Base-by-base conservation (phyloP, 2,329 filamentous ascomycete genomes). In the Tolypocladium nubicola region DNA sequence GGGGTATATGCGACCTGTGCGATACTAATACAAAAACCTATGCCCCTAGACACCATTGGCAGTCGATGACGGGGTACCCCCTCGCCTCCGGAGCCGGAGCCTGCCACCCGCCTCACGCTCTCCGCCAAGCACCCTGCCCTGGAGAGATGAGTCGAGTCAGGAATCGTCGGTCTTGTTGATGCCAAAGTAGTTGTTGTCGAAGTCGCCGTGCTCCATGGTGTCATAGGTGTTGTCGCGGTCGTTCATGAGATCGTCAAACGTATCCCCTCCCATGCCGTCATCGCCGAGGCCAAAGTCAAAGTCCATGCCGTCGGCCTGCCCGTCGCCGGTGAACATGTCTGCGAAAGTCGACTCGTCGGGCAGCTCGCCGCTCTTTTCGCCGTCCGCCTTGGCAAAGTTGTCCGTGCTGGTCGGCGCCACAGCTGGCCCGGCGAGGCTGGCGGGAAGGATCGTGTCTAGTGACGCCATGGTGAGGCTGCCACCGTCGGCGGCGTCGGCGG, bases 161-260 rank as follows among this genome's bases (percentile, higher is more conserved):
- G 58, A 43, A 21, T 61, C 62, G 21, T 67, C 61, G 4, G 62
- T 54, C 43, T 65, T 63, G 40, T 70, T 67, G 3, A 77, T 66
- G 8, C 70, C 73, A 61, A 80, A 80, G 59, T 74, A 80, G 3
- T 71, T 68, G 26, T 75, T 69, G 59, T 82, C 77, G 58, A 78
- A 79, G 53, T 78, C 74, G 9, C 71, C 74, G 62, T 76, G 74
- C 56, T 73, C 73, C 62, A 76, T 70, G 55, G 64, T 57, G 47
- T 76, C 73, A 58, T 74, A 75, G 9, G 65, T 72, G 58, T 70
- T 71, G 55, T 71, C 70, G 23, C 76, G 77, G 60, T 67, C 68
- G 53, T 69, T 69, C 65, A 75, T 81, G 58, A 82, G 67, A 59
- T 81, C 76, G 59, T 82, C 76, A 60, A 82, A 82, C 35, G 75